Evolutionary conservation across 441 rosid genomes (phyloP).

Genomic region (Brassica hybrid): DNA sequence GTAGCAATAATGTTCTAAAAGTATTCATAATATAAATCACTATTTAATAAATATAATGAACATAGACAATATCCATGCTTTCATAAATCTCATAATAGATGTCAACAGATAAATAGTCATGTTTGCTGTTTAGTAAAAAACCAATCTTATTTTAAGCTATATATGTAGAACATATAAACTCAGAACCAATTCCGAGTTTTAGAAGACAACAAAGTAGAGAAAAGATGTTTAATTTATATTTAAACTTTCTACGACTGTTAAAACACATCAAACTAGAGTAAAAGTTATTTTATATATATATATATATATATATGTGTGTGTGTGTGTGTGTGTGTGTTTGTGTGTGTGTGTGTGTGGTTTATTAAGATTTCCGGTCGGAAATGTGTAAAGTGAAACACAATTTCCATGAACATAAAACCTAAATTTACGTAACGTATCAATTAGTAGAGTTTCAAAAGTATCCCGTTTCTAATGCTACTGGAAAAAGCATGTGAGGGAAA

Average conservation of each 20-base stretch:
- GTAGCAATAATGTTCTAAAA: background rate
- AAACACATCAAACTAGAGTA: background rate
- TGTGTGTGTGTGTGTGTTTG: background rate
- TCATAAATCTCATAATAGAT: background rate
- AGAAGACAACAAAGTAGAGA: background rate
- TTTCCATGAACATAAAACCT: slow-evolving; percentile 41
- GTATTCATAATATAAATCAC: background rate
- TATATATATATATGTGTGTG: background rate
- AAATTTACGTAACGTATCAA: slow-evolving; percentile 43
- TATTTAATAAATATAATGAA: background rate
- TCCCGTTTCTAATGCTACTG: slow-evolving; percentile 21
- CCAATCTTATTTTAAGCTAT: background rate
- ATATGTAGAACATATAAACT: background rate
- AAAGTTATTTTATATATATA: background rate
- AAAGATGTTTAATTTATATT: background rate
- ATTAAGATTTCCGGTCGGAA: slow-evolving; percentile 7
- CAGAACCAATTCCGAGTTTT: background rate
- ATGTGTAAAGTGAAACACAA: slow-evolving; percentile 37
- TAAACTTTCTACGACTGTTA: background rate
- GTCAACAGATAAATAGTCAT: background rate
- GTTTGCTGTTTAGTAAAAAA: background rate
- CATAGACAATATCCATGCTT: background rate
- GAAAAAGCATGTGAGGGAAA: slow-evolving; percentile 1
- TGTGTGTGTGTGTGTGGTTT: background rate
- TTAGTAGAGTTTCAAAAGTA: slow-evolving; percentile 36